Percentiles rank a stretch among this genome's conserved stretches.
Evolutionary conservation across 2,329 filamentous ascomycete genomes (phyloP).

Genomic region (Zarea fungicola): DNA sequence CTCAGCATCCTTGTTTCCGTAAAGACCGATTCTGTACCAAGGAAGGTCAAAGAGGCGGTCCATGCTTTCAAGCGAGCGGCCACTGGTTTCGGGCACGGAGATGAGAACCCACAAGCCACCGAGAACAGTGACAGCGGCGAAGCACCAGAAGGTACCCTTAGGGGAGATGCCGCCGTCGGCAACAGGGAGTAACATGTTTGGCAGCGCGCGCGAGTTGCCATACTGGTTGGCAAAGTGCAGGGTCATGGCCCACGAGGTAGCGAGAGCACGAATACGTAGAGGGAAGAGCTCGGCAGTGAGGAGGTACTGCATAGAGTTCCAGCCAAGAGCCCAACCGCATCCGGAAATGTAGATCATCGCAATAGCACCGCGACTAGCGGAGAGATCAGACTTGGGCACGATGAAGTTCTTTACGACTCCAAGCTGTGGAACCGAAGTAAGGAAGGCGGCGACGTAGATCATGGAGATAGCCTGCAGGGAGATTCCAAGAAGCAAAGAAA

Average conservation of each 20-base stretch:
- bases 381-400: conserved; percentile 43
- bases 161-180: conserved; percentile 44
- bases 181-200: conserved; percentile 60
- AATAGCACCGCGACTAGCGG: conserved; percentile 61
- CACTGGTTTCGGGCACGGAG: conserved; percentile 67
- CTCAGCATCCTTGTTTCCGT: conserved; percentile 49
- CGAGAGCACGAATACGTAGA: conserved; percentile 64
- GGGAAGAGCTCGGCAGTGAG: conserved; percentile 75
- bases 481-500: conserved; percentile 56
- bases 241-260: conserved; percentile 68
- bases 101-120: conserved; percentile 68
- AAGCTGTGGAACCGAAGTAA: conserved; percentile 56
- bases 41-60: conserved; percentile 66
- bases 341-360: conserved; percentile 67
- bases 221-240: conserved; percentile 77
- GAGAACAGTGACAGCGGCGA: conserved; percentile 60
- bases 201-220: conserved; percentile 69
- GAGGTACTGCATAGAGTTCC: conserved; percentile 75
- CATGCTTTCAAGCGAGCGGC: conserved; percentile 62
- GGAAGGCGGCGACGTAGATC: conserved; percentile 57
- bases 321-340: conserved; percentile 64
- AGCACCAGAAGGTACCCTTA: conserved; percentile 74
- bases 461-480: conserved; percentile 55
- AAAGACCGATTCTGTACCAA: conserved; percentile 67
- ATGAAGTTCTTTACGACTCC: conserved; percentile 43